Evolutionary conservation across 202 grass and related monocot species (phyloP).

Genomic region (Zizania palustris): DNA sequence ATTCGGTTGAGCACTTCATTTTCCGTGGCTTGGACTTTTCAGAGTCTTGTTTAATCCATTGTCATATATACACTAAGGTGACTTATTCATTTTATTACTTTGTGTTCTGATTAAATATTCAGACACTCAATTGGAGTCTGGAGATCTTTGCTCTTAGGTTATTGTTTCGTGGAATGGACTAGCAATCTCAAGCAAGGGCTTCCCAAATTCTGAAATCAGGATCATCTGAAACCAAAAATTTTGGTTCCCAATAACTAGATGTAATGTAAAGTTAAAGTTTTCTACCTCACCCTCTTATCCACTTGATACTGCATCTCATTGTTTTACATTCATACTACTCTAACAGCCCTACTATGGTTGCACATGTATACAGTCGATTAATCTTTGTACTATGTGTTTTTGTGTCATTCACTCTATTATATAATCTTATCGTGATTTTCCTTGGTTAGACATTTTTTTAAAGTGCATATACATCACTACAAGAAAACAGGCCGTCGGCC

Average conservation of each 20-base stretch:
- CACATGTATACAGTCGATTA: constrained; percentile 12
- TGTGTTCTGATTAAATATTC: too few species aligned
- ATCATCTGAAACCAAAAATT: constrained; percentile 45
- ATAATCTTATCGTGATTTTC: neutral
- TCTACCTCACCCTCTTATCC: constrained; percentile 10
- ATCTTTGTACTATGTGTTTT: neutral
- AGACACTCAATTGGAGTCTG: too few species aligned
- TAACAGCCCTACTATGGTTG: constrained; percentile 2
- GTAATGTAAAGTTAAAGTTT: constrained; percentile 59
- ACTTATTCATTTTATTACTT: too few species aligned
- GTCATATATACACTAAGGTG: too few species aligned
- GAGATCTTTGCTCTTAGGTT: constrained; percentile 70
- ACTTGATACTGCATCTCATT: constrained; percentile 26
- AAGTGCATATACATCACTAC: too few species aligned
- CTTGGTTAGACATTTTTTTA: neutral
- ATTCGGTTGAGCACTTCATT: constrained; percentile 44
- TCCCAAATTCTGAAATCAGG: constrained; percentile 74
- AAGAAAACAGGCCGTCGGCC: too few species aligned
- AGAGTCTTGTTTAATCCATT: too few species aligned
- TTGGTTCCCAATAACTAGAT: constrained; percentile 71
- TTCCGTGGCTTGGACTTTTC: too few species aligned
- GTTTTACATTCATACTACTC: too few species aligned
- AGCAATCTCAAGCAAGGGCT: constrained; percentile 82
- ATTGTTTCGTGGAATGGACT: constrained; percentile 99
- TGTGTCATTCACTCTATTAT: constrained; percentile 13